Evolutionary conservation across 345 rosid genomes (phyloP), one percentile per base, ranked within the genome.

Genomic region (Syzygium jambos): DNA sequence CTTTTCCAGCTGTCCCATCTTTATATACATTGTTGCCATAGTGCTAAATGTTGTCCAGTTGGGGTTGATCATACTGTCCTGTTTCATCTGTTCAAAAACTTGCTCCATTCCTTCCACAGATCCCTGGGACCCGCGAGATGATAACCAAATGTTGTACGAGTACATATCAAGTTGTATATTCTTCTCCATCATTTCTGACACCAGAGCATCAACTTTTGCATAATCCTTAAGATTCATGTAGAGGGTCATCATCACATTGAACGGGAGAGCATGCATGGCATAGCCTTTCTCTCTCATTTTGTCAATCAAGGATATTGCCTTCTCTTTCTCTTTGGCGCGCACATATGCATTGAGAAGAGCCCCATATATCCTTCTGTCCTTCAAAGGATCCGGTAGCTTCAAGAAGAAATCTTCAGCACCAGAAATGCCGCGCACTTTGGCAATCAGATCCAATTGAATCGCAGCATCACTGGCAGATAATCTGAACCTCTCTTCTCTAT

Each of bases 11-110:
- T 91, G 89, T 19, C 97, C 97, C 97, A 95, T 89, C 93, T 93
- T 96, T 49, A 95, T 93, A 88, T 98, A 96, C 96, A 95, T 94
- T 27, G 96, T 94, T 22, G 98, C 98, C 97, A 98, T 91, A 7
- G 99, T 96, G 93, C 98, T 96, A 88, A 93, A 98, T 27, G 99
- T 95, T 85, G 97, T 95, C 99, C 99, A 97, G 91, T 94, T 95
- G 25, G 98, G 97, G 88, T 89, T 93, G 55, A 95, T 91, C 52
- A 88, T 85, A 84, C 53, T 91, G 89, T 96, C 97, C 11, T 83
- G 86, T 87, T 91, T 96, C 99, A 98, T 95, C 91, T 89, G 93
- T 87, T 93, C 93, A 86, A 91, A 95, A n/a, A 93, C 98, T 86
- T 91, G 89, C 85, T 98, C 99, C 99, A 98, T 93, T 89, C 89